Evolutionary conservation across 306 rosid species (phyloP), one percentile per base, ranked within the genome.

Genomic region (Acacia acuminata): DNA sequence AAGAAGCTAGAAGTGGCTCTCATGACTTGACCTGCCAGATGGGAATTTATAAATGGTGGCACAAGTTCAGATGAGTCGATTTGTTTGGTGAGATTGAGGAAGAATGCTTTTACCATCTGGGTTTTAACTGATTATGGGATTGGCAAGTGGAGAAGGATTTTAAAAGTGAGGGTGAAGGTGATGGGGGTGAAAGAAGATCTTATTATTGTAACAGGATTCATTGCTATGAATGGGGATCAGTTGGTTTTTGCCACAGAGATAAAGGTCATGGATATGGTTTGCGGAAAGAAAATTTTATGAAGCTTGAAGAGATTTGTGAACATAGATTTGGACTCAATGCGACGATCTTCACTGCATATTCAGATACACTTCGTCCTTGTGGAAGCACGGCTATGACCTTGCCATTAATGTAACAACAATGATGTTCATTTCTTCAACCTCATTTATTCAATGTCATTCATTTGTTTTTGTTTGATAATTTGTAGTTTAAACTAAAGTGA

Each of bases 41-140:
- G 77, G n/a, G 67, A 1, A 84, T 83, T 11, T 71, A 77, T 17
- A 77, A 48, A 30, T 81, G 85, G 85, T 56, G 58, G 3, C 3
- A 17, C 2, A 0, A 58, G 17, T 40, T 40, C 0, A 0, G 1
- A 2, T 25, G 1, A 44, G 0, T 81, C 82, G 1, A 81, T 85
- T 11, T 81, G 80, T 56, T 85, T 85, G 72, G 82, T 81, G 32
- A 81, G 64, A 14, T 40, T 77, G 4, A 73, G n/a, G 25, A 64
- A 65, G 7, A 17, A 16, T 24, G 50, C 65, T 0, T 85, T 85
- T 4, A 81, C 82, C 0, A 0, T 77, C 4, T 85, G 85, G 85
- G 4, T 51, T 68, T 73, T 81, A 65, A 56, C 7, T 24, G 58
- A 81, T 44, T 77, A 44, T 20, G 51, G 64, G 15, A 34, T 30